Evolutionary conservation across 2,329 filamentous ascomycete genomes (phyloP).

Genomic region (Thermothelomyces thermophilus): DNA sequence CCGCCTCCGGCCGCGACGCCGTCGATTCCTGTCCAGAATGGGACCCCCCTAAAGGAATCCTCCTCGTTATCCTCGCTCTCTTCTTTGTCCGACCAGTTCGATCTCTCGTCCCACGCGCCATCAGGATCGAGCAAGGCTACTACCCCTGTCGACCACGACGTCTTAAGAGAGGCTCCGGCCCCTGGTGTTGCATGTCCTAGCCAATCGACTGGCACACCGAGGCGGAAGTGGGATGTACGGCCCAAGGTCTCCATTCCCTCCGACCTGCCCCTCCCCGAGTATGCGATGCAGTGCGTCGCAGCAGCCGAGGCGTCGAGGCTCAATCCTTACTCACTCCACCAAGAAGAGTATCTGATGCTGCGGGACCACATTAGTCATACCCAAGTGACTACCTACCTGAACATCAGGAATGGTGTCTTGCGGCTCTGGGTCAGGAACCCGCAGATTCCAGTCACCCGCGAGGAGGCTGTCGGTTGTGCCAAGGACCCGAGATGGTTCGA

Average conservation of each 20-base stretch:
- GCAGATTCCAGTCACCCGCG: conserved; percentile 68
- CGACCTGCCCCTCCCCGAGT: conserved; percentile 64
- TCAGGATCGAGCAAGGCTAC: conserved; percentile 57
- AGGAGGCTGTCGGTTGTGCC: conserved; percentile 86
- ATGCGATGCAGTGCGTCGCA: conserved; percentile 84
- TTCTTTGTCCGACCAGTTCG: conserved; percentile 39
- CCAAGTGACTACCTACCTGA: conserved; percentile 92
- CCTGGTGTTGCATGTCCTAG: conserved; percentile 16
- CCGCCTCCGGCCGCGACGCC: not conserved
- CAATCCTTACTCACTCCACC: conserved; percentile 82
- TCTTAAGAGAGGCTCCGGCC: conserved; percentile 28
- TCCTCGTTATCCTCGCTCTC: conserved; percentile 50
- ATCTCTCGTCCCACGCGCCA: conserved; percentile 48
- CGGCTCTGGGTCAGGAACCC: conserved; percentile 86
- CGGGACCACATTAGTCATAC: conserved; percentile 75
- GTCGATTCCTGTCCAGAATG: conserved; percentile 1
- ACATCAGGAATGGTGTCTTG: conserved; percentile 90
- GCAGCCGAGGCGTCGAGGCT: conserved; percentile 85
- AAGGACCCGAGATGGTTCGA: conserved; percentile 85
- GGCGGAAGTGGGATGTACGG: conserved; percentile 50
- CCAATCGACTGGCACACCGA: conserved; percentile 19
- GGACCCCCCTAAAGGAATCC: conserved; percentile 27
- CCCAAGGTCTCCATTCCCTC: conserved; percentile 80
- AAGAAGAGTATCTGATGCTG: conserved; percentile 74
- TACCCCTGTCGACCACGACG: conserved; percentile 47